Conservation (phyloP, 2,329 filamentous ascomycete species). For the Botrytis sinoallii region DNA sequence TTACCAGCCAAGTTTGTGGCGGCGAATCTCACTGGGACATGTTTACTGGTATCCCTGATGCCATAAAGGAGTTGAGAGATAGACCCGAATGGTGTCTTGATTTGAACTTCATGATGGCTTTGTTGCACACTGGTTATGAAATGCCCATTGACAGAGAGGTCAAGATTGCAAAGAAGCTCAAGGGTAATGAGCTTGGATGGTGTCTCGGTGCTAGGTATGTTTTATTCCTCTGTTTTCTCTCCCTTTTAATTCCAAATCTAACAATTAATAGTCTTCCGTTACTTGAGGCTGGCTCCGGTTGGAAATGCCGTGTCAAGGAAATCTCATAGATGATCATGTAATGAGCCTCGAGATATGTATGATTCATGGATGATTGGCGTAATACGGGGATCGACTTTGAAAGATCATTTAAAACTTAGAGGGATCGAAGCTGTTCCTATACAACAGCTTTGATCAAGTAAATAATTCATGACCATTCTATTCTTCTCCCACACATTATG, state of each 20-base stretch:
- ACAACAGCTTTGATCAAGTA: slow-evolving; percentile 1
- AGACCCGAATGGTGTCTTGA: slow-evolving; percentile 92
- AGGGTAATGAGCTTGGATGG: slow-evolving; percentile 95
- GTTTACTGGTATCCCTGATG: slow-evolving; percentile 73
- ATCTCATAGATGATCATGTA: slow-evolving; percentile 50
- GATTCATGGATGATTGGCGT: slow-evolving; percentile 18
- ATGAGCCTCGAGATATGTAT: slow-evolving; percentile 14
- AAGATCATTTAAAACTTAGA: slow-evolving; percentile 7
- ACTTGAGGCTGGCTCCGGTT: slow-evolving; percentile 76
- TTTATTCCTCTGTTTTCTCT: background rate
- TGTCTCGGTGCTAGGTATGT: slow-evolving; percentile 90
- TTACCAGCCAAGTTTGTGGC: slow-evolving; percentile 79
- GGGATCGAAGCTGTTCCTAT: background rate
- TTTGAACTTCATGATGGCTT: slow-evolving; percentile 90
- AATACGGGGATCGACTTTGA: slow-evolving; percentile 3
- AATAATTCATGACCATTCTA: slow-evolving; percentile 12
- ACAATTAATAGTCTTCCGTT: slow-evolving; percentile 68
- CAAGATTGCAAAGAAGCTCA: slow-evolving; percentile 98
- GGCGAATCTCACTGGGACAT: slow-evolving; percentile 75
- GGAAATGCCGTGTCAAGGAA: slow-evolving; percentile 83
- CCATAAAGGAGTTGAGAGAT: slow-evolving; percentile 73
- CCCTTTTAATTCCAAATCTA: slow-evolving; percentile 34
- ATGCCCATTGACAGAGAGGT: slow-evolving; percentile 97
- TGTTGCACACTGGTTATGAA: slow-evolving; percentile 93
- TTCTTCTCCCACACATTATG: background rate